Evolutionary conservation across 2,329 filamentous ascomycete genomes (phyloP).

Genomic region (Piedraia hortae): DNA sequence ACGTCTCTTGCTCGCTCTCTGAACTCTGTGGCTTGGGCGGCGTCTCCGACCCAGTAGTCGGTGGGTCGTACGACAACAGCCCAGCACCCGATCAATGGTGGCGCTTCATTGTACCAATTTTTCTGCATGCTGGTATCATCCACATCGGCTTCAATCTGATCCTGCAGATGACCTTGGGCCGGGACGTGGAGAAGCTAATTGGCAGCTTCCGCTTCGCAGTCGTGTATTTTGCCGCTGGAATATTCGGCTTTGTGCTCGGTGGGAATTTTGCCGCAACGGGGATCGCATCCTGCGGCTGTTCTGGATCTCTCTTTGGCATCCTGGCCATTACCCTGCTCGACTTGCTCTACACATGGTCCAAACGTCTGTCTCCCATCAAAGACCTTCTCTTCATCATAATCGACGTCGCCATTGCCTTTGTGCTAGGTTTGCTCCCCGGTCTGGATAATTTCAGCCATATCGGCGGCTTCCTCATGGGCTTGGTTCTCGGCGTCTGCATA

Average conservation of each 20-base stretch:
- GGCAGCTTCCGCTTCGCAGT: constrained; percentile 67
- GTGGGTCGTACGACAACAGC: constrained; percentile 23
- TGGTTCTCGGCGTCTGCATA: constrained; percentile 63
- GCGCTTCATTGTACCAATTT: constrained; percentile 86
- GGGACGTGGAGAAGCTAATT: constrained; percentile 79
- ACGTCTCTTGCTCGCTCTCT: constrained; percentile 40
- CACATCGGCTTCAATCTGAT: constrained; percentile 93
- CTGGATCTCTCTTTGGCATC: constrained; percentile 72
- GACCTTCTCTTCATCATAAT: constrained; percentile 71
- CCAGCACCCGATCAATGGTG: constrained; percentile 79
- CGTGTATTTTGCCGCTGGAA: constrained; percentile 73
- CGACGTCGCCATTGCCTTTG: constrained; percentile 72
- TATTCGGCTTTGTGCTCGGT: constrained; percentile 85
- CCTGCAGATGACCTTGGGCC: constrained; percentile 64
- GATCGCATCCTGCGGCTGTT: constrained; percentile 61
- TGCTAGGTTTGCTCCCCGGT: constrained; percentile 69
- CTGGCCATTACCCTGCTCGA: constrained; percentile 73
- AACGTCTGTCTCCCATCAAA: constrained; percentile 46
- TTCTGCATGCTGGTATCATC: constrained; percentile 76
- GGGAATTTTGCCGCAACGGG: constrained; percentile 72
- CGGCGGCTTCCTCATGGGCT: constrained; percentile 77
- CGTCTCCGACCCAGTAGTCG: constrained; percentile 34
- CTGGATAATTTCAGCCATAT: constrained; percentile 96
- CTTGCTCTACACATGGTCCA: constrained; percentile 72
- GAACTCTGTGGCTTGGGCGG: constrained; percentile 63